Evolutionary conservation across 306 rosid species (phyloP), one percentile per base, ranked within the genome.

Genomic region (Cicer cuneatum): DNA sequence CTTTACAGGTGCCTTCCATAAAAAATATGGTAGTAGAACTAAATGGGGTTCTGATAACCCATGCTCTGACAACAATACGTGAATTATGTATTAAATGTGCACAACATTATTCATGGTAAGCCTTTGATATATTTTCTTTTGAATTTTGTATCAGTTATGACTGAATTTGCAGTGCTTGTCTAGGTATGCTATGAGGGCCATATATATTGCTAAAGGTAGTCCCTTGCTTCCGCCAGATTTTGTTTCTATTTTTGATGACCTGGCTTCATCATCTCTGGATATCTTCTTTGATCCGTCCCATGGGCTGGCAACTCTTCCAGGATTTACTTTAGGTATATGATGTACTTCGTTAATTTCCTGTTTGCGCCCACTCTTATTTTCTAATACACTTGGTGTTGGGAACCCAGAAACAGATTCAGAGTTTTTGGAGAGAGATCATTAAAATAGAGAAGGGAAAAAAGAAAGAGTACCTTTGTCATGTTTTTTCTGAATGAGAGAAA

Each of bases 171-270:
- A 68, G 63, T 56, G 77, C 72, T 74, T 79, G 43, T 83, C 71
- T 83, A 93, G 98, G 98, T 94, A 94, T 83, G 82, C 90, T 72
- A 89, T 91, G 94, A 88, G 98, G 83, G 98, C 97, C 66, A 83
- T 94, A 80, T 94, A 94, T 85, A 90, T 94, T 61, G 98, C 97
- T 70, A 94, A 94, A 84, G 98, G 98, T 82, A 94, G 98, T 82
- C 80, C 90, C 61, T 79, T 91, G 84, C 98, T 94, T 62, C 98
- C 98, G 13, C 98, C 98, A 53, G 96, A 91, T 80, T 94, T 94
- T 88, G 97, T 85, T 81, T 91, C 98, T 65, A 89, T 94, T 37
- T 94, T 94, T 80, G 98, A 94, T 78, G 98, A 94, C 82, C 69
- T 88, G 80, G 87, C 98, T 75, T 94, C 98, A 16, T 94, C 98